These are phyloP conservation scores for Pythium graminicola DNA, from an alignment of 352 stramenopile genomes.

Conservation along the genomic window DNA sequence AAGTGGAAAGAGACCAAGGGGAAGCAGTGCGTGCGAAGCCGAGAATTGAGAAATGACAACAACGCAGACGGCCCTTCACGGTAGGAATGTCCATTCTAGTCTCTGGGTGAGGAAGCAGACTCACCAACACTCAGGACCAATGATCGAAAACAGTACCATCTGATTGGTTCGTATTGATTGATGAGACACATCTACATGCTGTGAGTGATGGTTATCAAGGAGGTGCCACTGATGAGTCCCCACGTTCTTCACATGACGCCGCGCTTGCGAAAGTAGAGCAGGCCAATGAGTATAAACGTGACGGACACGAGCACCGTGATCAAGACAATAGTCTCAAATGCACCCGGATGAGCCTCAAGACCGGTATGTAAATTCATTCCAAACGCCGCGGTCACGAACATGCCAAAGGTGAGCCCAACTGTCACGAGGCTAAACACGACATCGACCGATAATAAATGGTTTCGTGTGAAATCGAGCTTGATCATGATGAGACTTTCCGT, in stretches of 20 bases:
- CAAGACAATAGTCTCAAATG: constrained; percentile 5
- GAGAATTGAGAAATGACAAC: background rate
- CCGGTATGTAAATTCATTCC: constrained; percentile 49
- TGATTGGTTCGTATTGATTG: too few species aligned
- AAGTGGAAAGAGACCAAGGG: too few species aligned
- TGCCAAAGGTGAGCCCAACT: constrained; percentile 49
- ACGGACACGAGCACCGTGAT: constrained; percentile 2
- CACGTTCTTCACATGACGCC: constrained; percentile 13
- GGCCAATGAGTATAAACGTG: background rate
- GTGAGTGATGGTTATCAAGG: too few species aligned
- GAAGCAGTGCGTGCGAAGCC: too few species aligned
- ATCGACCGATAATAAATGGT: constrained; percentile 52
- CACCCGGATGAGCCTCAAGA: background rate
- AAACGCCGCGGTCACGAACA: constrained; percentile 50
- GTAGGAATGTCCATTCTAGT: too few species aligned
- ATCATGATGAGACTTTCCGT: constrained; percentile 69
- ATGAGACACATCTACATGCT: too few species aligned
- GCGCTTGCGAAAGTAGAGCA: constrained; percentile 10
- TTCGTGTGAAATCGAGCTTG: constrained; percentile 62
- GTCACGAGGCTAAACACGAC: constrained; percentile 53
- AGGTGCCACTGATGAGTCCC: too few species aligned
- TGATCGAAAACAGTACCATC: too few species aligned
- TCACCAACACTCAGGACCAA: background rate
- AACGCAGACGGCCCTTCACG: too few species aligned
- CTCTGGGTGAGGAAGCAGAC: too few species aligned